These are phyloP conservation scores for Arthrobotrys sphaeroides DNA, from an alignment of 2,329 filamentous ascomycete species.

Conservation along the genomic window DNA sequence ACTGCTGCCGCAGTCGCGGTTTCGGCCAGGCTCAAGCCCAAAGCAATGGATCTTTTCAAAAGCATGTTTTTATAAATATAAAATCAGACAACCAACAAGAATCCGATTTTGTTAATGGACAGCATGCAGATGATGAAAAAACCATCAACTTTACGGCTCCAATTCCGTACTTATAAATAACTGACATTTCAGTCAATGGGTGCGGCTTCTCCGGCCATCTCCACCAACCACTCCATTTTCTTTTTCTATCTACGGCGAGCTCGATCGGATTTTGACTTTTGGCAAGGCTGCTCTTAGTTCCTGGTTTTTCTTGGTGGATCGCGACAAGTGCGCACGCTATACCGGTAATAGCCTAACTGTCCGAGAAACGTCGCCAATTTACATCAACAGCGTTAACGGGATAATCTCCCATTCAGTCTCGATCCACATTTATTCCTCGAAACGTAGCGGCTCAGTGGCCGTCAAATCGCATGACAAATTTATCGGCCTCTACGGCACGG, in stretches of 20 bases:
- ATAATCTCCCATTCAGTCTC: background rate
- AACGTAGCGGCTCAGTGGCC: background rate
- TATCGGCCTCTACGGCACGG: background rate
- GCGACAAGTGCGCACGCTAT: background rate
- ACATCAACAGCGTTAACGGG: background rate
- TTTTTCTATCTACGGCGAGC: no score
- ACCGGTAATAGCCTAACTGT: background rate
- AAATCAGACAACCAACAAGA: no score
- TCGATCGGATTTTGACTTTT: no score
- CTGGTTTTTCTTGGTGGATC: background rate
- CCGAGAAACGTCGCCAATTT: background rate
- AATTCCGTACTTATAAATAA: no score
- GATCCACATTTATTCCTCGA: background rate
- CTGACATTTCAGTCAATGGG: no score
- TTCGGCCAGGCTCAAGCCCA: background rate
- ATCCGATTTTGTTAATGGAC: background rate
- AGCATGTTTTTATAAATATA: no score
- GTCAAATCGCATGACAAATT: background rate
- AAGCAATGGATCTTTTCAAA: background rate
- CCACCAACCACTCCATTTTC: background rate
- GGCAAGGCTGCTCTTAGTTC: background rate
- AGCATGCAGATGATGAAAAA: no score
- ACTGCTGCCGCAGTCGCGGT: slow-evolving; percentile 2
- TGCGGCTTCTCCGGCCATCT: no score
- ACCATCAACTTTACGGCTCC: no score